Base-by-base conservation (phyloP, 2,329 filamentous ascomycete species). In the Beauveria rudraprayagi region DNA sequence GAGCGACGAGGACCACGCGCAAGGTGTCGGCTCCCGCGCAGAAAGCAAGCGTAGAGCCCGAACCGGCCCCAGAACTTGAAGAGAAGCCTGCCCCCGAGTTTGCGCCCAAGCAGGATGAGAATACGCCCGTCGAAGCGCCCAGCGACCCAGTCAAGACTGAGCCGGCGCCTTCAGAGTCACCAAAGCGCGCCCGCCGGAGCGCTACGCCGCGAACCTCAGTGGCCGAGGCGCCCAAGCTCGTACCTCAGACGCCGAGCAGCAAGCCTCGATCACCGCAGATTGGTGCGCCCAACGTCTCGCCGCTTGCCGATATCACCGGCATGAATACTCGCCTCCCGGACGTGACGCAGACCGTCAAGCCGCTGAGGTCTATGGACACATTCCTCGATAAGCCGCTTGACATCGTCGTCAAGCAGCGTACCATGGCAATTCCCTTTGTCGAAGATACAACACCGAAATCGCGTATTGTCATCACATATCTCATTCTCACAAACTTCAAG, bases 401-500 rank as follows among this genome's bases (percentile, higher is more conserved):
- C 69, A 96, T 97, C 66, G 86, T 96, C 54, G 80, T 96, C 62
- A 93, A 95, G 75, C 91, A 92, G 53, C 87, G 92, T 63, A 89
- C 88, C 40, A 79, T 88, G 69, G 81, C 84, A 2, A 79, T 86
- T 28, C 82, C 83, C 0, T 76, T 85, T n/a, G 84, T 90, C 48
- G 90, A 96, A 71, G 85, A 91, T 28, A 84, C 83, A 1, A 86
- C 83, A 0, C 90, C 92, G 1, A 96, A 92, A 72, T 80, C 91
- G 57, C 89, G 94, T 58, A 92, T 94, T 65, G 93, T 97, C 59
- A 93, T 99, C 66, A 94, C 91, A 19, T 91, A 96, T 71, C 80
- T 99, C 54, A 87, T 96, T 63, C 81, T 99, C 67, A 95, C 85
- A 66, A 99, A 99, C 75, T 99, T 99, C 84, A 99, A 99, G 78